Base-by-base conservation (phyloP, 306 rosid genomes). In the Carpinus fangiana region DNA sequence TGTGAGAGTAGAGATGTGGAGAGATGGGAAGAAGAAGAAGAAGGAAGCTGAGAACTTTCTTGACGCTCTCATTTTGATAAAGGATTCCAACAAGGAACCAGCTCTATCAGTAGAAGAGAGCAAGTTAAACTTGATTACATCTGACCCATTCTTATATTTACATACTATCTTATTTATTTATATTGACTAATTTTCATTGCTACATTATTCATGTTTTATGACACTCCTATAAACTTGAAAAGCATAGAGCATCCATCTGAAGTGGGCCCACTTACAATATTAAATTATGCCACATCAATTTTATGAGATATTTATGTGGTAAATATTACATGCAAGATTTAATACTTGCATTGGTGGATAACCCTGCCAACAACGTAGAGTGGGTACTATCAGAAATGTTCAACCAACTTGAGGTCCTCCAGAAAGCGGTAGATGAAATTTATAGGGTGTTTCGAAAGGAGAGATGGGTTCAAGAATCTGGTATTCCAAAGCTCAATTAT, bases 371-470 rank as follows among this genome's bases (percentile, higher is more conserved):
- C 28, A 76, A 72, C 5, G 76, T 57, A 0, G 91, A 90, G 76
- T 90, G 90, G 83, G 81, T 76, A 36, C 13, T 90, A 12, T 78
- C 82, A 2, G 86, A 88, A 53, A 84, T 88, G 88, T 62, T 88
- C 0, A 79, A 86, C 16, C 85, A 82, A 4, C 88, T 88, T 0
- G 71, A 81, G 11, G 9, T 86, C 14, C 82, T 86, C 1, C 18
- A 56, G 11, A 73, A 21, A 71, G 90, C 89, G 13, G 50, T 20
- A 0, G 75, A 84, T 3, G 90, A 90, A 75, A 31, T 88, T 6
- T 85, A 88, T 9, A 18, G 38, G 17, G 75, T 86, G 0, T 86
- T 86, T 0, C 90, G 87, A 1, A 79, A 67, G 12, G 36, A 83
- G 0, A 81, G 83, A 23, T 72, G 71, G 0, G 86, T 90, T 9